Conservation (phyloP, 257 asterid genomes). For the Euphrasia confusa region DNA sequence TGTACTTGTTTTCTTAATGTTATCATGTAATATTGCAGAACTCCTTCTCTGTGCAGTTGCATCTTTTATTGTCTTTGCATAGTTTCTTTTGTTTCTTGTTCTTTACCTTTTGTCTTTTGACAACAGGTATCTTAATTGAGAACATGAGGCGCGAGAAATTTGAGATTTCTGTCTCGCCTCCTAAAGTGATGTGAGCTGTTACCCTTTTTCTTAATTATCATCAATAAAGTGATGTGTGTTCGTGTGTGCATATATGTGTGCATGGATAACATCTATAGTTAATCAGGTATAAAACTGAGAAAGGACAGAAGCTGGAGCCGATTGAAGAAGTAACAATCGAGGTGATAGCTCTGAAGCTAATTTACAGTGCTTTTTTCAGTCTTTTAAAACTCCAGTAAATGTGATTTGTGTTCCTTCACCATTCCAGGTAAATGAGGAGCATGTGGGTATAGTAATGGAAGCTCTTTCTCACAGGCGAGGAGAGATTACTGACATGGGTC, state of each 20-base stretch:
- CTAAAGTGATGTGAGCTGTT: conserved; percentile 86
- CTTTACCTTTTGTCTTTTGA: conserved; percentile 4
- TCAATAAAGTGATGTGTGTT: no score
- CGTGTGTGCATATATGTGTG: no score
- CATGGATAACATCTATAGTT: not conserved
- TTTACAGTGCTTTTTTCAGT: conserved; percentile 14
- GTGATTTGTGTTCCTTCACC: conserved; percentile 26
- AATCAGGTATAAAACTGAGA: conserved; percentile 79
- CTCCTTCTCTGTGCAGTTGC: conserved; percentile 20
- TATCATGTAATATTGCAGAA: not conserved
- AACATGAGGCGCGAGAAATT: conserved; percentile 98
- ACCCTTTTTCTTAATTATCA: conserved; percentile 15
- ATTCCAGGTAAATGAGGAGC: conserved; percentile 86
- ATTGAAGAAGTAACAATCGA: conserved; percentile 99
- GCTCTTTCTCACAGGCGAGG: conserved; percentile 95
- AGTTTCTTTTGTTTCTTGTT: conserved; percentile 7
- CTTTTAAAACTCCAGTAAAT: conserved; percentile 15
- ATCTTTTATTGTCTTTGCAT: conserved; percentile 10
- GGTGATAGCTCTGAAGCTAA: conserved; percentile 36
- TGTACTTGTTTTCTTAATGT: conserved; percentile 5
- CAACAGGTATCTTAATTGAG: conserved; percentile 88
- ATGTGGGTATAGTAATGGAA: conserved; percentile 91
- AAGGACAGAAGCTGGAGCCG: conserved; percentile 82
- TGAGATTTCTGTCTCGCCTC: conserved; percentile 97
- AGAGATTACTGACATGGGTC: conserved; percentile 91